A percentile compares a stretch with the other conserved stretches of the same genome.
Evolutionary conservation across 192 early-diverging fungal species (phyloP).

Genomic region (Geranomyces variabilis): DNA sequence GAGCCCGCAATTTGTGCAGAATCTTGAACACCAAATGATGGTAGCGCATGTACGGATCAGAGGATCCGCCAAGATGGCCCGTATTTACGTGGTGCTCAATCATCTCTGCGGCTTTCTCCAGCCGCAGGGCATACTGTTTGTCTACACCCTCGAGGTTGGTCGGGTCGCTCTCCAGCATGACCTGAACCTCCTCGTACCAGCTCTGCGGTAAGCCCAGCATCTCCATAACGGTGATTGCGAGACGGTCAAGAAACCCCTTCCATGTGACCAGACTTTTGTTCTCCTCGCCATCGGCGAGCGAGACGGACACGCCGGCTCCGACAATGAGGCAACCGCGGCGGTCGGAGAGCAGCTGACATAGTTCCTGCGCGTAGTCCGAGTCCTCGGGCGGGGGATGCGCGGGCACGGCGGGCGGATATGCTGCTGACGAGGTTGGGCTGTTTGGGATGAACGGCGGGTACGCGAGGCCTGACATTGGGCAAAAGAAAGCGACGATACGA

Average conservation of each 20-base stretch:
- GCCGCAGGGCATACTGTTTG: constrained; percentile 23
- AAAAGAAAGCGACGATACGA: background rate
- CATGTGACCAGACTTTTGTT: constrained; percentile 29
- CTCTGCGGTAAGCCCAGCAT: constrained; percentile 10
- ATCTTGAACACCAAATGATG: constrained; percentile 38
- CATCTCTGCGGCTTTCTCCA: constrained; percentile 36
- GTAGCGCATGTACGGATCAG: constrained; percentile 34
- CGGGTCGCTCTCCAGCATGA: constrained; percentile 19
- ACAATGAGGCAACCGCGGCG: constrained; percentile 31
- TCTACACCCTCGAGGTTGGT: constrained; percentile 17
- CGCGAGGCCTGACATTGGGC: background rate
- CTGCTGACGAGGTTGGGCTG: background rate
- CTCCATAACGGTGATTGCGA: constrained; percentile 26
- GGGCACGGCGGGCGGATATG: background rate
- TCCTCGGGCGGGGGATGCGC: background rate
- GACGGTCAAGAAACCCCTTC: constrained; percentile 29
- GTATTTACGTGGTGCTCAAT: constrained; percentile 36
- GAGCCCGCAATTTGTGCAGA: constrained; percentile 25
- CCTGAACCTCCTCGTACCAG: constrained; percentile 32
- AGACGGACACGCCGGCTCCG: constrained; percentile 32
- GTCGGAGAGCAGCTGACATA: constrained; percentile 14
- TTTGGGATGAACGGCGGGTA: constrained; percentile 20
- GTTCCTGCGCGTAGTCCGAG: constrained; percentile 8
- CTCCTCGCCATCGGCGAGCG: constrained; percentile 32
- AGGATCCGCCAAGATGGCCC: constrained; percentile 24